These are phyloP conservation scores for Fusarium sp. DNA, from an alignment of 2,329 filamentous ascomycete genomes.

Conservation along the genomic window DNA sequence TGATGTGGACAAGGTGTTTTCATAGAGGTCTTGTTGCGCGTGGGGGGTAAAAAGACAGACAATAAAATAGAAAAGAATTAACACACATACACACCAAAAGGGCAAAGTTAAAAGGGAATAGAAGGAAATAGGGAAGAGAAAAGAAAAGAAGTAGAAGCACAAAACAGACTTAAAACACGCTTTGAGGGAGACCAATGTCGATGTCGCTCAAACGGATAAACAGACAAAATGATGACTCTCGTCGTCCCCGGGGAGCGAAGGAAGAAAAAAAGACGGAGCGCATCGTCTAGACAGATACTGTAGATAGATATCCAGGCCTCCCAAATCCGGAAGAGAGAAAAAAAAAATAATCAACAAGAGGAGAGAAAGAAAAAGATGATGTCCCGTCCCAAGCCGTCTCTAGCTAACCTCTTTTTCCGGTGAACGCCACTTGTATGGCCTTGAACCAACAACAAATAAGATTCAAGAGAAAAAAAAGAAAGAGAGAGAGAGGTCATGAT, in stretches of 20 bases:
- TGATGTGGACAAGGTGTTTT: neutral
- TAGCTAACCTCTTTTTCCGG: neutral
- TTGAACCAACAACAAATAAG: neutral
- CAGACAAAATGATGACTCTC: conserved; percentile 33
- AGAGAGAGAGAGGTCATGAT: neutral
- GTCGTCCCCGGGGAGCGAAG: conserved; percentile 24
- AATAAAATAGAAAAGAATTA: neutral
- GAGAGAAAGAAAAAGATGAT: neutral
- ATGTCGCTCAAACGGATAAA: conserved; percentile 15
- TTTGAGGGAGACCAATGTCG: conserved; percentile 12
- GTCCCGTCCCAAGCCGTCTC: neutral
- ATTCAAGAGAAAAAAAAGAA: neutral
- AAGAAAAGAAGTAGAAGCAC: conserved; percentile 2
- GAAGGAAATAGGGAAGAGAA: neutral
- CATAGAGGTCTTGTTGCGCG: neutral
- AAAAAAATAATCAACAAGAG: neutral
- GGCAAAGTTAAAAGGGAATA: conserved; percentile 16
- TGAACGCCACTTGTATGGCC: neutral
- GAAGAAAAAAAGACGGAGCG: conserved; percentile 18
- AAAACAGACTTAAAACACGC: conserved; percentile 22
- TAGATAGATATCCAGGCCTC: conserved; percentile 7
- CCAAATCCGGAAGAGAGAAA: neutral
- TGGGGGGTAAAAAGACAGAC: neutral
- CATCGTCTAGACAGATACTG: conserved; percentile 32
- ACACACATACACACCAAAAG: neutral